phyloP scores from a whole-genome alignment of 2,329 filamentous ascomycete genomes.

The Macrophomina tecta region DNA sequence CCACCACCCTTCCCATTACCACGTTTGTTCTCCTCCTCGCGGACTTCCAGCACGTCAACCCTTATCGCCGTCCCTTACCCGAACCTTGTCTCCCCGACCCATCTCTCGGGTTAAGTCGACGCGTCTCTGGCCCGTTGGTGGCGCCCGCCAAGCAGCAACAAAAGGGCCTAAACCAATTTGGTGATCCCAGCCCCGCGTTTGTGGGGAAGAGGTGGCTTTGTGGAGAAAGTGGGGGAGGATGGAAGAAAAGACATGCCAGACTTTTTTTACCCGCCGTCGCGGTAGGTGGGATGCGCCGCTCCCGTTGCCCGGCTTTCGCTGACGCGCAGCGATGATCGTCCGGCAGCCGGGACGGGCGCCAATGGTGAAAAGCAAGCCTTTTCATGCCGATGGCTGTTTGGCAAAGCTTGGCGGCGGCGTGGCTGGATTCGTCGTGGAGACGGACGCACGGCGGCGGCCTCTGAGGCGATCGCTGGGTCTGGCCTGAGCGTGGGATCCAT shows the following conservation, averaged over 20 bases:
- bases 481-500: too few species aligned
- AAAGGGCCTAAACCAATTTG: neutral
- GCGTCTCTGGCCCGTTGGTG: neutral
- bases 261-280: neutral
- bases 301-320: neutral
- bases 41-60: neutral
- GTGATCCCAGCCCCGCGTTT: neutral
- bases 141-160: constrained; percentile 4
- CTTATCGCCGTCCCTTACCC: neutral
- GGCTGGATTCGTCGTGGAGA: too few species aligned
- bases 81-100: neutral
- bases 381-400: too few species aligned
- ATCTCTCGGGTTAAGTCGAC: neutral
- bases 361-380: neutral
- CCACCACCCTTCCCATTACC: neutral
- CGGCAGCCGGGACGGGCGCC: neutral
- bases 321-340: neutral
- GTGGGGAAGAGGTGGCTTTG: neutral
- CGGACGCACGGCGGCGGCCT: too few species aligned
- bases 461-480: too few species aligned
- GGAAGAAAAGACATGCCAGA: neutral
- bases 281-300: neutral
- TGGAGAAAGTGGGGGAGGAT: neutral
- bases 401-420: too few species aligned
- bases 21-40: neutral